These are phyloP conservation scores for Aspergillus sp. DNA, from an alignment of 2,329 filamentous ascomycete species.

Conservation along the genomic window DNA sequence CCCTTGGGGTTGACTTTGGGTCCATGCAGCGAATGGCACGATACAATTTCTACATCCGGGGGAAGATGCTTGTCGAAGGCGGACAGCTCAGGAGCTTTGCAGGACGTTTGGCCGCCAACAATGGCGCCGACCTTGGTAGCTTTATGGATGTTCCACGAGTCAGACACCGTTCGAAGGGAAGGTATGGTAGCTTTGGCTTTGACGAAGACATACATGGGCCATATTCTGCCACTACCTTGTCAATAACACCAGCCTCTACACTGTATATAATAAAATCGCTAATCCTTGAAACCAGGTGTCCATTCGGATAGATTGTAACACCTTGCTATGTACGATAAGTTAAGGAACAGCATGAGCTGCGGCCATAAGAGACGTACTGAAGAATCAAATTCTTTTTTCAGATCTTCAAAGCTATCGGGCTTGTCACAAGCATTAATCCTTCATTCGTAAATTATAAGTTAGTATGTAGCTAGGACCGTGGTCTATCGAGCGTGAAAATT, in stretches of 20 bases:
- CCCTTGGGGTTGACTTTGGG: conserved; percentile 83
- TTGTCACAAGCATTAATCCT: conserved; percentile 95
- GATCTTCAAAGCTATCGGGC: conserved; percentile 79
- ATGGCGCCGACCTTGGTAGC: conserved; percentile 94
- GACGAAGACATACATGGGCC: conserved; percentile 74
- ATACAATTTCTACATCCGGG: conserved; percentile 85
- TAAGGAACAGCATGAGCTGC: conserved; percentile 34
- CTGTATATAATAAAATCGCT: conserved; percentile 99
- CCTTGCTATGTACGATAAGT: conserved; percentile 62
- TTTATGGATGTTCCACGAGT: conserved; percentile 41
- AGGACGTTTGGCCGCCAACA: conserved; percentile 95
- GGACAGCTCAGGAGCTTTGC: conserved; percentile 92
- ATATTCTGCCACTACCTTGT: conserved; percentile 80
- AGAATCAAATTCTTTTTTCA: conserved; percentile 78
- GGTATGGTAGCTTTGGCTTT: conserved; percentile 9
- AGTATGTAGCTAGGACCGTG: conserved; percentile 19
- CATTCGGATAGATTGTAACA: conserved; percentile 88
- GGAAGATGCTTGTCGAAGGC: conserved; percentile 91
- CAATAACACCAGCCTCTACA: conserved; percentile 90
- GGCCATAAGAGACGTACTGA: conserved; percentile 66
- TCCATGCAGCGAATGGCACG: conserved; percentile 94
- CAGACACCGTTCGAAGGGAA: conserved; percentile 18
- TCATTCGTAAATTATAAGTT: conserved; percentile 30
- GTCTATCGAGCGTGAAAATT: conserved; percentile 7
- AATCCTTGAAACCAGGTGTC: conserved; percentile 89